phyloP scores from a whole-genome alignment of 2,329 filamentous ascomycete species.

The Botryotinia globosa region DNA sequence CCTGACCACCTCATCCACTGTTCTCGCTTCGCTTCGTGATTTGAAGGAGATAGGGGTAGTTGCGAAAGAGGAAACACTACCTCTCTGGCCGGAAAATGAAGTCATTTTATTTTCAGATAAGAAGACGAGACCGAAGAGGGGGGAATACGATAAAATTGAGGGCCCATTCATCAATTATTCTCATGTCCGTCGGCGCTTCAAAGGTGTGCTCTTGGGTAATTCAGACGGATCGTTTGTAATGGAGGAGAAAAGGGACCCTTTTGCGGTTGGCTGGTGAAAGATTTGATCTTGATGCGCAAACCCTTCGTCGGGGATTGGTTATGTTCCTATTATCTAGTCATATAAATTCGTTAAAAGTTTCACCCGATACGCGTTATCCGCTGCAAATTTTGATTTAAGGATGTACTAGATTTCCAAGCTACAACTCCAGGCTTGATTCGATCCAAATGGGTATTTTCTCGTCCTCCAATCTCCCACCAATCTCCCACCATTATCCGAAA shows the following conservation, averaged over 20 bases:
- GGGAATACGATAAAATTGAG: neutral
- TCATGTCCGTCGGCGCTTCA: neutral
- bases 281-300: neutral
- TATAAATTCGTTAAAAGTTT: neutral
- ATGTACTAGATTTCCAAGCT: conserved; percentile 1
- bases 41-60: conserved; percentile 9
- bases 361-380: neutral
- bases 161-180: neutral
- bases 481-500: neutral
- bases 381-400: neutral
- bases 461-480: neutral
- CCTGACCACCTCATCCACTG: neutral
- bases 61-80: neutral
- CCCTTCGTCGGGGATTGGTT: neutral
- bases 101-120: neutral
- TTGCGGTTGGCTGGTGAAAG: conserved; percentile 1
- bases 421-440: neutral
- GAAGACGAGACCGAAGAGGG: neutral
- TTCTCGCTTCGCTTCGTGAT: neutral
- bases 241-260: conserved; percentile 2
- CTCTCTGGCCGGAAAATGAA: neutral
- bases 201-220: neutral
- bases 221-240: conserved; percentile 2
- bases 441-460: conserved; percentile 12
- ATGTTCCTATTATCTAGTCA: neutral